Base-by-base conservation (phyloP, 2,329 filamentous ascomycete genomes). In the Scytalidium sp. region DNA sequence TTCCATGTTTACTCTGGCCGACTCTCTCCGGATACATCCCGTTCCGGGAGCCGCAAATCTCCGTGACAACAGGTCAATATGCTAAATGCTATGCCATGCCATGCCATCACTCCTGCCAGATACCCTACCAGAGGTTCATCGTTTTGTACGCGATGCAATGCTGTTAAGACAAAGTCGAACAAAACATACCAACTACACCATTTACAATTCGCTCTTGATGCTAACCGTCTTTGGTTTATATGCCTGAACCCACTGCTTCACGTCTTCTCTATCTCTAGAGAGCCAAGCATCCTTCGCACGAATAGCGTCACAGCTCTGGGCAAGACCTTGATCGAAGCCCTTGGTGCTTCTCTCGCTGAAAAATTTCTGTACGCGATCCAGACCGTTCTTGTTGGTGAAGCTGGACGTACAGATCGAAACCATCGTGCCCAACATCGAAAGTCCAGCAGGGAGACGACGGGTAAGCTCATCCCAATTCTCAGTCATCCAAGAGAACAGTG, bases 291-390 rank as follows among this genome's bases (percentile, higher is more conserved):
- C 79, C 81, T 96, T 97, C 49, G 91, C 91, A 53, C 82, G 81
- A 62, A 97, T 87, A 3, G 85, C 79, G 67, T 97, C 93, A 59
- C 87, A 79, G 67, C 87, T 93, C 75, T 97, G 93, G n/a, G 90
- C 90, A 50, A 97, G 75, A 44, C 88, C 85, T 66, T 92, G 85
- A 64, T 96, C 90, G 63, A 90, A 97, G 41, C 90, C 84, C 75
- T 88, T 96, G 53, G 87, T 95, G 66, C 88, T 90, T 75, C 89
- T 90, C 56, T 79, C 75, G 27, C 75, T 76, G 66, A 97, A 97
- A 79, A 97, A 97, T 4, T 75, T 74, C 68, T 93, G 78, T 20
- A 97, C 84, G 53, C 85, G 80, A 55, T 83, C 78, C 51, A 93
- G 75, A 70, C 96, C 90, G 60, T 87, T 83, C 54, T 83, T 74